Evolutionary conservation across 208 protist species (phyloP).

Genomic region (Crithidia sp.): DNA sequence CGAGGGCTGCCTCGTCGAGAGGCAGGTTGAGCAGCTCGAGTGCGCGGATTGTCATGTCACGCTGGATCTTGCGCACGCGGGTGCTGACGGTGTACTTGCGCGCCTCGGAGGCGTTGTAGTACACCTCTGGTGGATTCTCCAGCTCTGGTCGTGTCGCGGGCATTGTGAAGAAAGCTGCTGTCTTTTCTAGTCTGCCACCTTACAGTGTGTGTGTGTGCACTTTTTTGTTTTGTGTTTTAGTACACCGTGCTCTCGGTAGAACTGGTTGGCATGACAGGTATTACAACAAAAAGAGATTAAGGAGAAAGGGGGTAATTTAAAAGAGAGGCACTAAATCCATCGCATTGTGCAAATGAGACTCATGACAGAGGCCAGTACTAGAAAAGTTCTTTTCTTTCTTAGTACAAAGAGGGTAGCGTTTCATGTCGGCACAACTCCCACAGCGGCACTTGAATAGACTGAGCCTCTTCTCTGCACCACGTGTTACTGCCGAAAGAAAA

Average conservation of each 20-base stretch:
- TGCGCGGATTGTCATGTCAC: slow-evolving; percentile 96
- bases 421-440: too few species aligned
- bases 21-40: slow-evolving; percentile 97
- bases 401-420: too few species aligned
- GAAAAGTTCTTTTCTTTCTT: too few species aligned
- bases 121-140: slow-evolving; percentile 94
- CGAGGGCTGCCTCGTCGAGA: slow-evolving; percentile 30
- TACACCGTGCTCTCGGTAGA: too few species aligned
- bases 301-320: slow-evolving; percentile 18
- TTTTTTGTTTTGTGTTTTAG: slow-evolving; percentile 11
- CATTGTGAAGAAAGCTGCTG: slow-evolving; percentile 32
- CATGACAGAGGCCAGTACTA: too few species aligned
- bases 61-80: slow-evolving; percentile 97
- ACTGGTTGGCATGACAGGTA: slow-evolving; percentile 5
- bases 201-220: background rate
- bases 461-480: too few species aligned
- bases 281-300: slow-evolving; percentile 23
- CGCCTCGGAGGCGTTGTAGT: slow-evolving; percentile 96
- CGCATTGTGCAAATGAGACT: too few species aligned
- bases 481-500: too few species aligned
- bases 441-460: too few species aligned
- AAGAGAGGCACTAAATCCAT: background rate
- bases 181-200: too few species aligned
- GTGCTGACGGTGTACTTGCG: slow-evolving; percentile 95
- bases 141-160: slow-evolving; percentile 89